Base-by-base conservation (phyloP, 768 basidiomycete species). In the Lentinula detonsa region DNA sequence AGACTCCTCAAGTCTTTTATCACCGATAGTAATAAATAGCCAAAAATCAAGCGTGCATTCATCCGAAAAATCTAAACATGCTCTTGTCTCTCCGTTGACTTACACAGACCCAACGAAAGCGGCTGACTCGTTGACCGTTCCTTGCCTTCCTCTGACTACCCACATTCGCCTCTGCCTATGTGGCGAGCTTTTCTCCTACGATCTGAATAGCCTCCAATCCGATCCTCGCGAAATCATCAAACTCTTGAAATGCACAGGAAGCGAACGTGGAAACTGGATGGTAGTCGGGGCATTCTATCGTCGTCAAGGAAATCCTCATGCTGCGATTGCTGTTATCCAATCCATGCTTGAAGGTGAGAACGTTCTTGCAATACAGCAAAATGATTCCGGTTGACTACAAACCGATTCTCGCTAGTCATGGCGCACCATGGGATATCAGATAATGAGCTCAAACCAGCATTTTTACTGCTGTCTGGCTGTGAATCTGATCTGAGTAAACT, bases 201-300 rank as follows among this genome's bases (percentile, higher is more conserved):
- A 82, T 63, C 75, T 85, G 15, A 67, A 74, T 2, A 62, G 69
- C 16, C 73, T 83, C 16, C 74, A 76, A 60, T 71, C 73, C n/a
- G 73, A 84, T 66, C 79, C 81, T 6, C 63, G 65, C 33, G 68
- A 73, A 7, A 76, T 83, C 56, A 81, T 85, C 39, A 69, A 74
- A 43, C 67, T 84, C 9, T 72, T 87, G 5, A 78, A 75, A 60
- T 62, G 69, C 4, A 76, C 80, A 2, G 69, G 71, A 5, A 77
- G 77, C 49, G 82, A 82, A 63, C 74, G 78, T 53, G 81, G 76
- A 33, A 81, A 75, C 61, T 86, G 84, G 82, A 80, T 86, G 76
- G 72, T 79, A 11, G 80, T 83, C 16, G 84, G 72, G 5, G 82
- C 78, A 1, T 74, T 76, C 63, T 85, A 85, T 70, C 80, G 84